Base-by-base conservation (phyloP, 768 basidiomycete genomes). In the Pleurotus citrinopileatus region DNA sequence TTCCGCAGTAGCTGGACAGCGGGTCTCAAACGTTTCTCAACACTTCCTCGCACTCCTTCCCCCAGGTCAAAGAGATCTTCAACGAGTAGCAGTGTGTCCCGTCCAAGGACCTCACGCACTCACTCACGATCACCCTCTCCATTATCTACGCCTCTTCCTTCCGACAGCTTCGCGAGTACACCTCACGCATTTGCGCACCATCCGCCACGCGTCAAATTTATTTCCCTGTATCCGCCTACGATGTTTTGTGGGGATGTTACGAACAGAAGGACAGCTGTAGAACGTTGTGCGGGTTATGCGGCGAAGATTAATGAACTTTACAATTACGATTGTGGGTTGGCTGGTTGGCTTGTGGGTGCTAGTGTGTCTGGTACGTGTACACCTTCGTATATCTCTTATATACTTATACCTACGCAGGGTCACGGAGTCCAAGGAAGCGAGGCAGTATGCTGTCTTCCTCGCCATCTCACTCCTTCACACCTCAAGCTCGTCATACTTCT, bases 281-380 rank as follows among this genome's bases (percentile, higher is more conserved):
- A 94, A 61, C 78, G 92, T 44, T 89, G 86, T 55, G 64, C 71
- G 20, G 81, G 84, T 32, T 95, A 94, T 60, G 86, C 88, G 22
- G 71, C 75, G 59, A 94, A 93, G 72, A 90, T 94, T 58, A 91
- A 91, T 62, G 90, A 94, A 64, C 67, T 95, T 17, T 82, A 82
- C 52, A 72, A 76, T 56, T 84, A 82, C 62, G 88, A 92, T 61
- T 87, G 87, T 60, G 91, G 92, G 27, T 69, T 94, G 50, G 71
- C 73, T 17, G 83, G 87, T n/a, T 95, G 93, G 93, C 68, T 92
- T 22, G 59, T 71, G 34, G 77, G 80, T 53, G 77, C 78, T 53
- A 80, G 70, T 58, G 68, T 73, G 52, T 76, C 78, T 76, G 78
- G 91, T 89, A 60, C 22, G 73, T 65, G 58, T 60, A 29, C 38